Percentiles rank a stretch among this genome's conserved stretches.
These are phyloP conservation scores for Acorus gramineus DNA, from an alignment of 106 monocot genomes.

Conservation along the genomic window DNA sequence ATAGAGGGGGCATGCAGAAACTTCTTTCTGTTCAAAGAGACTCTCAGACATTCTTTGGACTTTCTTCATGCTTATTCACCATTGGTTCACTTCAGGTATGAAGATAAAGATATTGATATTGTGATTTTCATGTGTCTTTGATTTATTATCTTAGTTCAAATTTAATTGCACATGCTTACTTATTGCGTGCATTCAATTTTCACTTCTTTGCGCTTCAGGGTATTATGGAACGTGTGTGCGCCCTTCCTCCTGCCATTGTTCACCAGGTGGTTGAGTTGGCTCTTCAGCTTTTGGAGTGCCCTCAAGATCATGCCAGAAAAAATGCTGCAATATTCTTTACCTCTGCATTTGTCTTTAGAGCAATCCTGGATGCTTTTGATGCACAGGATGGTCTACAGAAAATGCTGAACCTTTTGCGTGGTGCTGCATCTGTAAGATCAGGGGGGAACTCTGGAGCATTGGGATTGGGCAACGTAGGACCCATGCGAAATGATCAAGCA, in stretches of 20 bases:
- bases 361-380: slow-evolving; percentile 83
- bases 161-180: slow-evolving; percentile 1
- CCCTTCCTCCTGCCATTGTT: slow-evolving; percentile 59
- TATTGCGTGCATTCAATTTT: not conserved
- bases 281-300: slow-evolving; percentile 78
- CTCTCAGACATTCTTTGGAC: slow-evolving; percentile 58
- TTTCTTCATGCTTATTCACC: slow-evolving; percentile 91
- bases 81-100: slow-evolving; percentile 91
- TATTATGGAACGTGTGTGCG: slow-evolving; percentile 94
- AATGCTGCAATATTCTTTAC: slow-evolving; percentile 86
- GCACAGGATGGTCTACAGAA: slow-evolving; percentile 80
- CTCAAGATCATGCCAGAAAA: slow-evolving; percentile 87
- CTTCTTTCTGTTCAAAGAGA: slow-evolving; percentile 61
- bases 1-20: slow-evolving; percentile 85
- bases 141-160: not conserved
- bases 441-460: slow-evolving; percentile 59
- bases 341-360: slow-evolving; percentile 83
- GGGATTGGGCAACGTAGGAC: slow-evolving; percentile 26
- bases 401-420: slow-evolving; percentile 59
- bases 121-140: not conserved
- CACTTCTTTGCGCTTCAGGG: slow-evolving; percentile 31
- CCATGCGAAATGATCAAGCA: slow-evolving; percentile 52
- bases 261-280: slow-evolving; percentile 70
- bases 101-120: not conserved
- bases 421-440: slow-evolving; percentile 72